Conservation (phyloP, 2,329 filamentous ascomycete species). For the Fusarium sp. region DNA sequence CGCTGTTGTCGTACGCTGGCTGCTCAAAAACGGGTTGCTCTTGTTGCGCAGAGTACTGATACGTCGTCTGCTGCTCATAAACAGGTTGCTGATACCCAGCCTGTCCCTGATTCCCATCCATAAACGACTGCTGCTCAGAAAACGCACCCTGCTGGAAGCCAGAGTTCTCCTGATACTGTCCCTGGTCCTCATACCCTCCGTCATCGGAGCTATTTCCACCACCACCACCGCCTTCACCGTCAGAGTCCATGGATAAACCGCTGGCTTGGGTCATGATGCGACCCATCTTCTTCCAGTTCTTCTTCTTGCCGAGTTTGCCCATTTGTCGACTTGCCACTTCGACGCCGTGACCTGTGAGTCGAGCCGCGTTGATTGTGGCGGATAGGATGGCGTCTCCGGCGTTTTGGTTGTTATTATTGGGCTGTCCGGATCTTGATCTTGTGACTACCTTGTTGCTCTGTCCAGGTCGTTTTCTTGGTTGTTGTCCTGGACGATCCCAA, state of each 20-base stretch:
- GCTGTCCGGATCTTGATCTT: conserved; percentile 22
- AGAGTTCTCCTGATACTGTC: conserved; percentile 22
- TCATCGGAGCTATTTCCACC: conserved; percentile 13
- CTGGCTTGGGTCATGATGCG: conserved; percentile 26
- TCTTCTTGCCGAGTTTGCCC: conserved; percentile 44
- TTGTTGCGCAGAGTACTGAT: conserved; percentile 16
- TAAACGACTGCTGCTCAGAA: conserved; percentile 10
- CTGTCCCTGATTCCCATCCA: background rate
- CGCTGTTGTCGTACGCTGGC: background rate
- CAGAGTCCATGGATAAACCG: conserved; percentile 6
- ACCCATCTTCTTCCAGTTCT: conserved; percentile 42
- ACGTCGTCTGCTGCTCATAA: conserved; percentile 23
- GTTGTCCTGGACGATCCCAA: conserved; percentile 47
- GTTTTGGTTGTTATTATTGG: background rate
- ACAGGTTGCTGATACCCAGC: conserved; percentile 18
- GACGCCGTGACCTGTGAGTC: conserved; percentile 35
- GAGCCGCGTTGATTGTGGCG: conserved; percentile 38
- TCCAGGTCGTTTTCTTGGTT: conserved; percentile 27
- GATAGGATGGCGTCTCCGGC: conserved; percentile 23
- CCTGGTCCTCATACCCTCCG: conserved; percentile 1
- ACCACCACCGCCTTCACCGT: conserved; percentile 21
- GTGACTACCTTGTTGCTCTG: conserved; percentile 8
- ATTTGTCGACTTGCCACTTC: conserved; percentile 38
- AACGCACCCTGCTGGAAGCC: conserved; percentile 24
- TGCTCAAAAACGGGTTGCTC: conserved; percentile 22